Conservation (phyloP, 169 alveolate genomes). For the Cryptosporidium sp. region DNA sequence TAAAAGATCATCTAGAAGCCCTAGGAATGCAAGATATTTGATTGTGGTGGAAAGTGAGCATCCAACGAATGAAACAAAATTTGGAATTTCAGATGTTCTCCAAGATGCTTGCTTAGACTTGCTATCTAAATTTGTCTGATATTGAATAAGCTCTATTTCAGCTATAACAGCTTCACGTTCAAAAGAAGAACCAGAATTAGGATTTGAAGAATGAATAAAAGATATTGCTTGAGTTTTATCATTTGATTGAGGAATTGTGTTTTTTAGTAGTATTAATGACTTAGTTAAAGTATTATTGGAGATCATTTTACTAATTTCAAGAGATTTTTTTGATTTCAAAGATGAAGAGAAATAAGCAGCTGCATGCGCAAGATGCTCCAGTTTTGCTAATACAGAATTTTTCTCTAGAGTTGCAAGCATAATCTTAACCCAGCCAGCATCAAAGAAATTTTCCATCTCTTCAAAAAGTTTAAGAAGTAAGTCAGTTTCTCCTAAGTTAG, state of each 20-base stretch:
- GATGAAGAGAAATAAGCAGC: slow-evolving; percentile 75
- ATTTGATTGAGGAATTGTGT: slow-evolving; percentile 40
- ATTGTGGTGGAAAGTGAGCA: slow-evolving; percentile 52
- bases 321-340: slow-evolving; percentile 18
- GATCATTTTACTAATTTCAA: slow-evolving; percentile 39
- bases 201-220: slow-evolving; percentile 42
- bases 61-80: slow-evolving; percentile 42
- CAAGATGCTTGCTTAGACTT: slow-evolving; percentile 60
- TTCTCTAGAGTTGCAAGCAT: slow-evolving; percentile 58
- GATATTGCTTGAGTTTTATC: slow-evolving; percentile 36
- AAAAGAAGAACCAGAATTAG: slow-evolving; percentile 54
- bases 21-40: slow-evolving; percentile 46
- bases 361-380: slow-evolving; percentile 73
- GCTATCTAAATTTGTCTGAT: slow-evolving; percentile 62
- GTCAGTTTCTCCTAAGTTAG: slow-evolving; percentile 47
- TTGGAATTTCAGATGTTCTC: slow-evolving; percentile 42
- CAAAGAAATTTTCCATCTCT: slow-evolving; percentile 57
- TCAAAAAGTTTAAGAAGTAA: slow-evolving; percentile 57
- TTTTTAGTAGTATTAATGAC: slow-evolving; percentile 20
- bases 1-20: slow-evolving; percentile 41
- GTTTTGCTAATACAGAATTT: slow-evolving; percentile 8
- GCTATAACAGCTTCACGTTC: slow-evolving; percentile 65
- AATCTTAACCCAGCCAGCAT: slow-evolving; percentile 72
- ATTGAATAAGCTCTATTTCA: slow-evolving; percentile 72
- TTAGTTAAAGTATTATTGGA: slow-evolving; percentile 37